Evolutionary conservation across 768 basidiomycete species (phyloP).

Genomic region (Russula earlei): DNA sequence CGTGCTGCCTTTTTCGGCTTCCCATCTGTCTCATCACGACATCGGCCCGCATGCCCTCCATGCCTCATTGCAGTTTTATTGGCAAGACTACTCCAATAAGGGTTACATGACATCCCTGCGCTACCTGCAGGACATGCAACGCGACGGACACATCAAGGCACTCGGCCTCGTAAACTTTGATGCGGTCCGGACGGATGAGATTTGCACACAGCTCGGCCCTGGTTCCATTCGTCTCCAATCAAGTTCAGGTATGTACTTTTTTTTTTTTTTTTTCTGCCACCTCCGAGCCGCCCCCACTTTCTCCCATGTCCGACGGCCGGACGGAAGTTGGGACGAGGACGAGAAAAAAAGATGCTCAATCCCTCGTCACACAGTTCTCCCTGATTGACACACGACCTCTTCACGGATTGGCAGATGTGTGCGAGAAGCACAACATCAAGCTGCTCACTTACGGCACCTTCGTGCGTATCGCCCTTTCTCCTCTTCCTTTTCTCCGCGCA

Average conservation of each 20-base stretch:
- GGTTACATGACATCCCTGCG: conserved; percentile 40
- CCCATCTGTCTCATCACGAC: background rate
- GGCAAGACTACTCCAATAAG: conserved; percentile 56
- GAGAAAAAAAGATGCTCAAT: background rate
- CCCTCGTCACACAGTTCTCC: conserved; percentile 51
- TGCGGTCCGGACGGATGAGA: conserved; percentile 62
- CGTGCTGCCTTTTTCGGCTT: background rate
- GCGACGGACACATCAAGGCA: conserved; percentile 48
- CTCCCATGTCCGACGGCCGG: background rate
- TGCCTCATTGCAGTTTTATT: conserved; percentile 50
- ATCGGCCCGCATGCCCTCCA: too few species aligned
- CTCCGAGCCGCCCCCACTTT: background rate
- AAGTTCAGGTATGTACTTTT: conserved; percentile 74
- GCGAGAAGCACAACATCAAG: conserved; percentile 61
- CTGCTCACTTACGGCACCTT: conserved; percentile 76
- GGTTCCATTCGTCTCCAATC: conserved; percentile 71
- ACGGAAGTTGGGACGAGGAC: background rate
- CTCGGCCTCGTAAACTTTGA: conserved; percentile 82
- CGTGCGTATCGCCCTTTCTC: conserved; percentile 32
- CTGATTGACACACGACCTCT: conserved; percentile 71
- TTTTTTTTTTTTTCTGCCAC: too few species aligned
- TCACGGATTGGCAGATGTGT: conserved; percentile 70
- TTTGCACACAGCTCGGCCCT: conserved; percentile 63
- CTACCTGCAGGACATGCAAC: conserved; percentile 49
- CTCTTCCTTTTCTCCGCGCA: background rate